Percentiles rank a stretch among this genome's conserved stretches.
phyloP scores from a whole-genome alignment of 2,329 filamentous ascomycete genomes.

The Colletotrichum sp. region DNA sequence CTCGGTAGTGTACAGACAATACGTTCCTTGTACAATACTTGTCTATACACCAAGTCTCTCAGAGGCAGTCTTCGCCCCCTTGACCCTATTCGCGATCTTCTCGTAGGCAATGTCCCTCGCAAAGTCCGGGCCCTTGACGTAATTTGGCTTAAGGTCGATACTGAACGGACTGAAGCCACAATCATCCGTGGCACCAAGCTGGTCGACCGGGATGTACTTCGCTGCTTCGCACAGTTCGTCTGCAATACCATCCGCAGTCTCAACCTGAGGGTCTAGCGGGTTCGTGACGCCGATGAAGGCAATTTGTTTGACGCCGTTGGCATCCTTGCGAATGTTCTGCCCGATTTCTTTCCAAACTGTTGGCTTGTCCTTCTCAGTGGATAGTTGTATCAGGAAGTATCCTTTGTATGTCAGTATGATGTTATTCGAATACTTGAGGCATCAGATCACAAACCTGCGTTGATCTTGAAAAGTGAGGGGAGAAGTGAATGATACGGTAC shows the following conservation, averaged over 20 bases:
- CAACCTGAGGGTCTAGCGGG: not conserved
- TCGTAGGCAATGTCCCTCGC: not conserved
- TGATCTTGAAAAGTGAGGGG: not conserved
- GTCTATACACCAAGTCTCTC: not conserved
- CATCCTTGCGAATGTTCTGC: not conserved
- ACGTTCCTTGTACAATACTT: too few relatives aligned
- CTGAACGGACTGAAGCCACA: not conserved
- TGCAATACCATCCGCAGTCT: not conserved
- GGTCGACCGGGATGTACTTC: not conserved
- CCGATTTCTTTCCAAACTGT: not conserved
- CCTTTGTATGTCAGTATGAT: not conserved
- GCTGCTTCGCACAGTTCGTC: not conserved
- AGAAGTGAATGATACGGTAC: not conserved
- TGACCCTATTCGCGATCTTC: not conserved
- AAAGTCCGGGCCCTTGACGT: not conserved
- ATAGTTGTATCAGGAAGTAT: not conserved
- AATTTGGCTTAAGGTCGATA: not conserved
- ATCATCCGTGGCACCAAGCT: not conserved
- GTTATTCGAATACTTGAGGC: not conserved
- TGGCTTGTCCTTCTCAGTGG: not conserved
- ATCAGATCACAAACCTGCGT: not conserved
- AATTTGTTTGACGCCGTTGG: not conserved
- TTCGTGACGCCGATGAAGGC: not conserved
- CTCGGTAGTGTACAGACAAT: too few relatives aligned
- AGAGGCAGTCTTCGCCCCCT: not conserved